Base-by-base conservation (phyloP, 805 yeast species). In the Ogataea methanolica region DNA sequence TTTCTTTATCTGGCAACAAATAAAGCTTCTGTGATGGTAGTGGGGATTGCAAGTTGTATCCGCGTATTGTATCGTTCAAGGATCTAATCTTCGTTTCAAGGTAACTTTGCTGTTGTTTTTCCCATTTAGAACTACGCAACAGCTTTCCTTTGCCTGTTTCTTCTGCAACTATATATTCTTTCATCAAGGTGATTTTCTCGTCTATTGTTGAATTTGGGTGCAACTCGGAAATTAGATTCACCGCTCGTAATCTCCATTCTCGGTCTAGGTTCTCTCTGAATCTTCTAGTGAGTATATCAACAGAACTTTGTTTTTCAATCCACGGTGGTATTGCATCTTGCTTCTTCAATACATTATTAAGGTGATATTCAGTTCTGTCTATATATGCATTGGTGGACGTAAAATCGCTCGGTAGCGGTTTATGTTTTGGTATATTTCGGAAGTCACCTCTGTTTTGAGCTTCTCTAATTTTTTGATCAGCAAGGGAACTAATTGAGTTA, bases 281-380 rank as follows among this genome's bases (percentile, higher is more conserved):
- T 0, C 58, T 58, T 2, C 56, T 60, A 8, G 85, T 71, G 35
- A 76, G 78, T 2, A 57, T 50, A 39, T 76, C 74, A 4, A 84
- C 78, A 2, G 78, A 73, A 17, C 78, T 71, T 62, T 87, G 94
- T 46, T 79, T 82, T 56, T 88, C 96, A 35, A 90, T 83, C 97
- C 97, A 90, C 0, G 96, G 96, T 0, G 96, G 96, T 11, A 82
- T 69, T 1, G 88, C 82, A 42, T 88, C 90, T 63, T 90, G 96
- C 39, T 79, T 76, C 51, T 75, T 78, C 47, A 90, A 66, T 40
- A 90, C 83, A 51, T 86, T 81, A 65, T 90, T 90, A 68, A 90
- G 65, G 61, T 88, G 88, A 62, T 82, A 88, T 56, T 84, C 95
- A 45, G 81, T 87, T 50, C 76, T 76, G 63, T 79, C 94, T 48